Base-by-base conservation (phyloP, 306 rosid genomes). In the Senna tora region DNA sequence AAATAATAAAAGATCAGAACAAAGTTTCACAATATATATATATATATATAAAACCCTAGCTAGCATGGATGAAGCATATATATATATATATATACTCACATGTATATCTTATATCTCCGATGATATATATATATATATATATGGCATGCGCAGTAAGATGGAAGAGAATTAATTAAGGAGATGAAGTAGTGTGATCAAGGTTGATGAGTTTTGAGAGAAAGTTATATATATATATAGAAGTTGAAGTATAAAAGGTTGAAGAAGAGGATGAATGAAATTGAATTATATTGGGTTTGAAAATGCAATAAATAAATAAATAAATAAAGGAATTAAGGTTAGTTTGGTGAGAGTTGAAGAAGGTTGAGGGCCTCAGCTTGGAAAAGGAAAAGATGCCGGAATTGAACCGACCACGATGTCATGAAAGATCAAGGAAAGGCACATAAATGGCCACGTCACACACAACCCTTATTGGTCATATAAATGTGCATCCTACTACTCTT, bases 351-450 rank as follows among this genome's bases (percentile, higher is more conserved):
- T 25, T 25, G 86, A 77, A 63, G 91, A 75, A 83, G 78, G 78
- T 53, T 69, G 79, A 74, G 74, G 45, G 45, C 3, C 63, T 75
- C 56, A 72, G 67, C 52, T 76, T 79, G 79, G 13, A 58, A 80
- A 88, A 83, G 84, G 83, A 61, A 80, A 84, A 25, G 97, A 88
- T 92, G 94, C 96, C 71, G 93, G 89, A 93, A 84, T 90, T 83
- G 86, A 81, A 87, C 89, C 96, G 90, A 93, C 97, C 96, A 83
- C 76, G 84, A 85, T 66, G 68, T 87, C 71, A 56, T 62, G 81
- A 85, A 82, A 80, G 89, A 84, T 87, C 90, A 90, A 89, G 92
- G 78, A 84, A 78, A 74, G 98, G 98, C 21, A 21, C 56, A 74
- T 58, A 76, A 15, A 16, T 34, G 4, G 77, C 90, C 98, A 90